A percentile compares a stretch with the other conserved stretches of the same genome.
phyloP scores from a whole-genome alignment of 2,329 filamentous ascomycete species.

The Thelonectria blattea region DNA sequence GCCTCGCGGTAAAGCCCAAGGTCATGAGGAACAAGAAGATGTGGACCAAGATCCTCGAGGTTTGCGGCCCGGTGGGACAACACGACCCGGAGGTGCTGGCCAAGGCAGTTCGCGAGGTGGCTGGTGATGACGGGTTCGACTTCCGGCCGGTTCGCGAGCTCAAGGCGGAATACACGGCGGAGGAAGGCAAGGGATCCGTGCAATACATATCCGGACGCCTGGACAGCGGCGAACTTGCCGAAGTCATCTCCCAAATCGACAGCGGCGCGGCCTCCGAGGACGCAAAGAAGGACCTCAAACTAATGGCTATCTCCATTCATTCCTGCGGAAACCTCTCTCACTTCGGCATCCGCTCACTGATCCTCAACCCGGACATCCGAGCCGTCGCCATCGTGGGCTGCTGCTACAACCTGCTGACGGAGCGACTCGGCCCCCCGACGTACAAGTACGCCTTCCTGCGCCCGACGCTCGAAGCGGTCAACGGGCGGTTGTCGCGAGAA shows the following conservation, averaged over 20 bases:
- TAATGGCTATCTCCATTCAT: slow-evolving; percentile 94
- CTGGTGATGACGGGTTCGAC: slow-evolving; percentile 44
- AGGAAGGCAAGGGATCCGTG: slow-evolving; percentile 71
- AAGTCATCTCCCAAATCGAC: slow-evolving; percentile 69
- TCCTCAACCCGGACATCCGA: slow-evolving; percentile 81
- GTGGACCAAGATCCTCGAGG: slow-evolving; percentile 61
- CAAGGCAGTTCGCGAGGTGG: slow-evolving; percentile 43
- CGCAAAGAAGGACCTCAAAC: slow-evolving; percentile 49
- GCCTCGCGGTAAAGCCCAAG: slow-evolving; percentile 73
- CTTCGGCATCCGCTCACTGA: slow-evolving; percentile 84
- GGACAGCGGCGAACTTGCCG: slow-evolving; percentile 72
- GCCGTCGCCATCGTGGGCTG: slow-evolving; percentile 97
- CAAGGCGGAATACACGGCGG: slow-evolving; percentile 57
- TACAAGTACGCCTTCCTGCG: slow-evolving; percentile 83
- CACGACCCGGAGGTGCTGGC: slow-evolving; percentile 50
- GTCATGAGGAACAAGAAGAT: slow-evolving; percentile 85
- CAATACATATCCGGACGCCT: slow-evolving; percentile 80
- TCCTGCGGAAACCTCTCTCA: slow-evolving; percentile 98
- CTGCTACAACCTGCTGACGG: slow-evolving; percentile 96
- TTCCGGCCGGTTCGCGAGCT: slow-evolving; percentile 59
- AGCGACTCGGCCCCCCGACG: slow-evolving; percentile 83
- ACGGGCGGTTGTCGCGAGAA: slow-evolving; percentile 71
- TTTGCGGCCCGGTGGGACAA: slow-evolving; percentile 38
- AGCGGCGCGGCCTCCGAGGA: slow-evolving; percentile 26
- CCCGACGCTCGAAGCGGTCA: slow-evolving; percentile 68